These are phyloP conservation scores for Trichoderma atroviride DNA, from an alignment of 2,329 filamentous ascomycete species.

Conservation along the genomic window DNA sequence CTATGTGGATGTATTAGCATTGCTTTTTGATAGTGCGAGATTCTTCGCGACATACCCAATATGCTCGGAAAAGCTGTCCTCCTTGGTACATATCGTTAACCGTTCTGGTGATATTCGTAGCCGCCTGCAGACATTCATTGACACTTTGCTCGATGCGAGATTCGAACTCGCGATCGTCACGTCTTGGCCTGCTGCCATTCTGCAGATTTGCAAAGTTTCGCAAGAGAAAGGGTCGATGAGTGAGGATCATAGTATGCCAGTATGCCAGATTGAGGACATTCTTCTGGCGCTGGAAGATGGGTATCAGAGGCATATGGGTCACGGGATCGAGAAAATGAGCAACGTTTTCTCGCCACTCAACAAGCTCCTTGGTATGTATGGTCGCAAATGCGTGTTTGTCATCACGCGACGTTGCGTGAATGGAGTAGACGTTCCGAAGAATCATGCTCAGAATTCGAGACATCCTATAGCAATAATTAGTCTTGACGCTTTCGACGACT, in stretches of 20 bases:
- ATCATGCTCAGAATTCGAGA: conserved; percentile 21
- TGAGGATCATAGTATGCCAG: conserved; percentile 22
- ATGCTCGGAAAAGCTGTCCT: conserved; percentile 21
- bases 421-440: conserved; percentile 21
- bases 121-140: conserved; percentile 6
- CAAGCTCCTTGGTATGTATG: conserved; percentile 17
- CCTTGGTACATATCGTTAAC: conserved; percentile 20
- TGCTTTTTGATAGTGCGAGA: background rate
- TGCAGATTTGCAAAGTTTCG: conserved; percentile 19
- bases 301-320: conserved; percentile 15
- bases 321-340: conserved; percentile 15
- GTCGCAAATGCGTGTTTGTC: conserved; percentile 18
- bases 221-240: conserved; percentile 14
- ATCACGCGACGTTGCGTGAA: conserved; percentile 18
- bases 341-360: conserved; percentile 14
- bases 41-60: background rate
- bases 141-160: conserved; percentile 14
- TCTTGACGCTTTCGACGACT: background rate
- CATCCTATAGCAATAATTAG: background rate
- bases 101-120: conserved; percentile 16
- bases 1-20: background rate
- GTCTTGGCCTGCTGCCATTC: conserved; percentile 16
- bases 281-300: conserved; percentile 22
- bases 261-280: conserved; percentile 18
- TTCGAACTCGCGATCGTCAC: conserved; percentile 14